Evolutionary conservation across 371 early-diverging fungal genomes (phyloP), one percentile per base, ranked within the genome.

Genomic region (Haplosporangium sp.): DNA sequence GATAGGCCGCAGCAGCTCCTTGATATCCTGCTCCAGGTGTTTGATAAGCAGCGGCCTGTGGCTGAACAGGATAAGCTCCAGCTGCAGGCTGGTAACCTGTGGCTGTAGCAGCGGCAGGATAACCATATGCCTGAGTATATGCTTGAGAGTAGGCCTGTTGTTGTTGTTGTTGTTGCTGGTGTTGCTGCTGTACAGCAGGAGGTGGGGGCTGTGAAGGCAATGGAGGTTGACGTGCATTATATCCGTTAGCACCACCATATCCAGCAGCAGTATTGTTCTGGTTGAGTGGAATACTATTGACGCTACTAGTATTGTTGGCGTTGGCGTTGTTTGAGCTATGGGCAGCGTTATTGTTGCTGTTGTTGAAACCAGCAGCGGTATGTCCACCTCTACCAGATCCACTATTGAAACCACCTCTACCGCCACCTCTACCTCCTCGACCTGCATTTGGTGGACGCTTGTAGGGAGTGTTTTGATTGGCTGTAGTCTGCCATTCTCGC

Each of bases 141-240:
- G 68, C 71, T 27, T 76, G 77, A 3, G 77, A 58, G 44, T 76
- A 76, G 3, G 70, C 74, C 15, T 72, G 67, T 45, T 74, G 69
- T 53, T 74, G 69, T 53, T 64, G 70, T 15, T 75, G 76, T 55
- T 69, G 69, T 19, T 67, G 67, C 40, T 74, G 76, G 8, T 76
- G 77, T 53, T 77, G 77, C 38, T 72, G 72, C 48, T 77, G 77
- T 44, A 69, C 47, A 6, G 73, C 72, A 9, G 73, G 61, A 62
- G 77, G 77, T 5, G 77, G 77, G 6, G 77, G 73, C 38, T 77
- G 77, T 1, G 72, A 37, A 1, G 77, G 77, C 61, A 77, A 39
- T 7, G 77, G 77, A n/a, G 77, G 77, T 45, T 77, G 77, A 27
- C 73, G 77, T 8, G 73, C 62, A 53, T 63, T 63, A 59, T 72